These are phyloP conservation scores for Lactarius pseudohatsudake DNA, from an alignment of 768 basidiomycete species.

Conservation along the genomic window DNA sequence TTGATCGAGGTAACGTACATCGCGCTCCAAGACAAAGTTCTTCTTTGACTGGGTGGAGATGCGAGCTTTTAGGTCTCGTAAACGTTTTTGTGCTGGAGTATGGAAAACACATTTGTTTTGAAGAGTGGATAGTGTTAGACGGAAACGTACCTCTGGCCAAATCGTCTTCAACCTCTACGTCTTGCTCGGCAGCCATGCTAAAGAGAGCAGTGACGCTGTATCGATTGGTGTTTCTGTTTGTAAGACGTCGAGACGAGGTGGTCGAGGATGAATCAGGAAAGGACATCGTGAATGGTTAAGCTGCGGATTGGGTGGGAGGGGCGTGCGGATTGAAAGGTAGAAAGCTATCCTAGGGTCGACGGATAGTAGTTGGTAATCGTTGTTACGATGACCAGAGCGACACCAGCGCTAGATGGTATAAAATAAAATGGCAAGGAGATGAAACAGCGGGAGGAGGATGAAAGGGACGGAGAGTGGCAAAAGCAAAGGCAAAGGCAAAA, in stretches of 20 bases:
- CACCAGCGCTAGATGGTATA: conserved; percentile 34
- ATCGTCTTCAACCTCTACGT: conserved; percentile 97
- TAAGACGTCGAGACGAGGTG: conserved; percentile 71
- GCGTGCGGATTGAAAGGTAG: conserved; percentile 17
- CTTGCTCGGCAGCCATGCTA: conserved; percentile 98
- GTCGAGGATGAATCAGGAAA: conserved; percentile 58
- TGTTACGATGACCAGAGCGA: conserved; percentile 25
- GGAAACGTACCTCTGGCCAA: conserved; percentile 76
- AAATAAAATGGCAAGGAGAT: conserved; percentile 31
- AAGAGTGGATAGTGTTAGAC: conserved; percentile 12
- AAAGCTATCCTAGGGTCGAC: conserved; percentile 21
- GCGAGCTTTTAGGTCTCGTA: conserved; percentile 92
- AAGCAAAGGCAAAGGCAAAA: neutral
- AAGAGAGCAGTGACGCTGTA: conserved; percentile 96
- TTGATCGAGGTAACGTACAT: conserved; percentile 97
- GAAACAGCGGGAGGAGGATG: conserved; percentile 21
- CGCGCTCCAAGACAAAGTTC: conserved; percentile 98
- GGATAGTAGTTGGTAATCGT: conserved; percentile 12
- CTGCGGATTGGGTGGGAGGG: conserved; percentile 1
- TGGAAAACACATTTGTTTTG: conserved; percentile 16
- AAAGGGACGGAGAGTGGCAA: neutral
- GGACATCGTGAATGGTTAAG: conserved; percentile 41
- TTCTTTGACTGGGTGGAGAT: conserved; percentile 99
- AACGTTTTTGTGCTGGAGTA: conserved; percentile 85
- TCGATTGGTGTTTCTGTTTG: conserved; percentile 92